Percentiles rank a stretch among this genome's conserved stretches.
Evolutionary conservation across 768 basidiomycete species (phyloP).

Genomic region (Xerocomellus amylosporus): DNA sequence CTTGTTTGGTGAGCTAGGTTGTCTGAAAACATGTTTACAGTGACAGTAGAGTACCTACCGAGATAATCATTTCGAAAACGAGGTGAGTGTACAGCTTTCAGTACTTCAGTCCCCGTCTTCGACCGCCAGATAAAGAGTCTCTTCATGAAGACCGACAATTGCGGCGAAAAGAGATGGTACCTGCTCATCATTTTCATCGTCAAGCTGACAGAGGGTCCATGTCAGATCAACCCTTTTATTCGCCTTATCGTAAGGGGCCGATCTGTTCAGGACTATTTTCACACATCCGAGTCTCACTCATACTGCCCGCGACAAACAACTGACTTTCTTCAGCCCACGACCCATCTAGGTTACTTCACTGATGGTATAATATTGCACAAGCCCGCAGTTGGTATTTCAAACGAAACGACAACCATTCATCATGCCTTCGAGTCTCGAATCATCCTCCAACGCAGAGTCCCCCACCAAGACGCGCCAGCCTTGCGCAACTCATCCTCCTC

Average conservation of each 20-base stretch:
- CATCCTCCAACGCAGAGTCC: background rate
- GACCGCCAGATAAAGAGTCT: background rate
- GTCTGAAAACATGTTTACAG: background rate
- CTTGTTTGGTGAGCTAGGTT: background rate
- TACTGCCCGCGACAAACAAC: background rate
- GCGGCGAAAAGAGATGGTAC: background rate
- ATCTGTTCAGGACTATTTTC: background rate
- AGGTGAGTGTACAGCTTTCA: background rate
- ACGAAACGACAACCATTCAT: no score
- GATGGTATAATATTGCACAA: background rate
- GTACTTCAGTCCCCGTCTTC: background rate
- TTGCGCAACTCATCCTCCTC: constrained; percentile 27
- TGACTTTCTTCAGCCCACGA: background rate
- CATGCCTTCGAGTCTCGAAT: background rate
- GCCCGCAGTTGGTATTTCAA: background rate
- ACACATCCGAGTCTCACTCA: background rate
- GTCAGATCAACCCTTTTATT: background rate
- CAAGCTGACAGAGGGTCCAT: background rate
- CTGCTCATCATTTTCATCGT: no score
- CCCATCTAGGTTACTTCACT: background rate
- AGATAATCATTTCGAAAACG: background rate
- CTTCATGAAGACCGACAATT: background rate
- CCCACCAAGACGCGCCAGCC: background rate
- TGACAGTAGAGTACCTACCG: background rate
- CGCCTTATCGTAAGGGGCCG: background rate